A percentile compares a stretch with the other conserved stretches of the same genome.
Evolutionary conservation across 805 yeast species (phyloP).

Genomic region (Metschnikowia shivogae): DNA sequence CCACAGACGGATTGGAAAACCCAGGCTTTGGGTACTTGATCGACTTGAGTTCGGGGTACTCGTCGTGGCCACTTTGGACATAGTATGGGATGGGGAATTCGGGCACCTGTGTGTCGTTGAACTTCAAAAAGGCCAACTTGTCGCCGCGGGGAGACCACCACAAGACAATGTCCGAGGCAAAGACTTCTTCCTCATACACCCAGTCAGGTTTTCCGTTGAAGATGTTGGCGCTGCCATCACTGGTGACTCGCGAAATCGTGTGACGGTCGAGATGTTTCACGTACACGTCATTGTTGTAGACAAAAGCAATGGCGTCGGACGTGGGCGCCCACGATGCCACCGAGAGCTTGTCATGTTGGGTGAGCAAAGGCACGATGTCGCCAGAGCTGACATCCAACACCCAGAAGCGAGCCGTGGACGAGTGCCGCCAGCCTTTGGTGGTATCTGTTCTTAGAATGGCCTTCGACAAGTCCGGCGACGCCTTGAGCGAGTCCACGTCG

Average conservation of each 20-base stretch:
- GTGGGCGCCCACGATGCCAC: constrained; percentile 70
- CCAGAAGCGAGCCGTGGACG: constrained; percentile 19
- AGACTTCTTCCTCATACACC: constrained; percentile 92
- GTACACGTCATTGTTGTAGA: constrained; percentile 66
- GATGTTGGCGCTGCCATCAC: constrained; percentile 64
- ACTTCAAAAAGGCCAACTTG: constrained; percentile 58
- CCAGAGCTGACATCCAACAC: constrained; percentile 14
- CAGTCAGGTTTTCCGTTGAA: constrained; percentile 92
- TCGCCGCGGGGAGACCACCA: constrained; percentile 87
- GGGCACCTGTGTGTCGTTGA: constrained; percentile 72
- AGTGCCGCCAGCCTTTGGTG: constrained; percentile 40
- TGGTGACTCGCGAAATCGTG: constrained; percentile 49
- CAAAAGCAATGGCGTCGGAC: constrained; percentile 61
- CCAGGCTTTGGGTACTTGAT: constrained; percentile 78
- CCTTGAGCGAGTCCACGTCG: constrained; percentile 49
- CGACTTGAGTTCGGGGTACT: constrained; percentile 54
- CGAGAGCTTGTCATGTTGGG: constrained; percentile 12
- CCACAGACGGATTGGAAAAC: constrained; percentile 65
- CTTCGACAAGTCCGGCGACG: constrained; percentile 61
- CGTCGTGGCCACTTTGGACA: constrained; percentile 46
- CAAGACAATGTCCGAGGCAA: constrained; percentile 61
- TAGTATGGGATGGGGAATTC: constrained; percentile 72
- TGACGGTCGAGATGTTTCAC: constrained; percentile 36
- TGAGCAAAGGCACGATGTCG: constrained; percentile 13
- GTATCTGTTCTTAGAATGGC: constrained; percentile 61